Percentiles rank a stretch among this genome's conserved stretches.
Evolutionary conservation across 116 monocot species (phyloP).

Genomic region (Posidonia oceanica): DNA sequence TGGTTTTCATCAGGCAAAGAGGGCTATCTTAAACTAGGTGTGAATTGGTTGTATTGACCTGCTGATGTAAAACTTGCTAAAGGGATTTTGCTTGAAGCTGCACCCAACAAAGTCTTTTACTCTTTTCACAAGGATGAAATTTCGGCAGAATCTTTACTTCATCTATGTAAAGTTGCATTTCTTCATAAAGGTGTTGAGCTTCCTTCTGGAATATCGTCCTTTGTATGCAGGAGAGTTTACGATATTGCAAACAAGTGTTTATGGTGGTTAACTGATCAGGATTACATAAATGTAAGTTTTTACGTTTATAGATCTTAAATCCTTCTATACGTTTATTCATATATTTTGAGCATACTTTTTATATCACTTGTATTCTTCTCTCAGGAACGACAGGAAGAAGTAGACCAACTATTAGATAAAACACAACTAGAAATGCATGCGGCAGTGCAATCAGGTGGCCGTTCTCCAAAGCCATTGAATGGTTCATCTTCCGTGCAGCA

Average conservation of each 20-base stretch:
- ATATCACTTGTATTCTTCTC: constrained; percentile 8
- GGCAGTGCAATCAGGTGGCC: constrained; percentile 83
- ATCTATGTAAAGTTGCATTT: constrained; percentile 97
- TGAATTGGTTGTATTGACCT: constrained; percentile 89
- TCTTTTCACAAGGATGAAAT: constrained; percentile 91
- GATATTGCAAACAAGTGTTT: constrained; percentile 82
- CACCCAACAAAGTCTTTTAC: constrained; percentile 89
- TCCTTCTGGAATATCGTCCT: constrained; percentile 70
- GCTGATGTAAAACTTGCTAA: constrained; percentile 83
- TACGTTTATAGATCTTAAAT: background rate
- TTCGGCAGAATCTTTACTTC: constrained; percentile 71
- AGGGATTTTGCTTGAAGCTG: constrained; percentile 61
- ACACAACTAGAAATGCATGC: constrained; percentile 97
- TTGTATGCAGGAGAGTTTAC: constrained; percentile 84
- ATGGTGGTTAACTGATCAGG: constrained; percentile 95
- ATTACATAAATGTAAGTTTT: constrained; percentile 77
- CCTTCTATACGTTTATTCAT: background rate
- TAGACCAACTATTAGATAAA: constrained; percentile 66
- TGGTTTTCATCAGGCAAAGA: constrained; percentile 48
- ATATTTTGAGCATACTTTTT: background rate
- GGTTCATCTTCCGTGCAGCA: constrained; percentile 56
- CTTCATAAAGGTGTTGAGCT: constrained; percentile 77
- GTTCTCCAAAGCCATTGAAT: constrained; percentile 83
- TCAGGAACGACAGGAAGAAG: constrained; percentile 90
- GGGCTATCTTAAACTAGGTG: constrained; percentile 54